Conservation (phyloP, 495 filamentous ascomycete species). For the Neurospora intermedia region DNA sequence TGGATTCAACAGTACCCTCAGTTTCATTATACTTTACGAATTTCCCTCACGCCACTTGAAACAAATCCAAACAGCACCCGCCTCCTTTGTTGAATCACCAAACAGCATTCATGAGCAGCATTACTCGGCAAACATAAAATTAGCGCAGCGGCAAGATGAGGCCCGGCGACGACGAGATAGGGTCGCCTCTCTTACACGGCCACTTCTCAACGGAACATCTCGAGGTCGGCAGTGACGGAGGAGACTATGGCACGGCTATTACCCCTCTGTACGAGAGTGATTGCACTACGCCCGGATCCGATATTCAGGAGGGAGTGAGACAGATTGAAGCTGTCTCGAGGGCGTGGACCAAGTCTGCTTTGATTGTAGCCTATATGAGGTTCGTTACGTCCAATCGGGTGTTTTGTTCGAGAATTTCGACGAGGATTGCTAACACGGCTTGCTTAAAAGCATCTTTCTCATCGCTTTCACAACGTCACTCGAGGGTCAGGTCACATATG, state of each 20-base stretch:
- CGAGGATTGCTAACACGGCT: neutral
- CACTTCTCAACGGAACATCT: neutral
- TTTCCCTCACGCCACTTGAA: neutral
- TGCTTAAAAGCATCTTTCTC: slow-evolving; percentile 20
- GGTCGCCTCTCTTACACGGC: slow-evolving; percentile 1
- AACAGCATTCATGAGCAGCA: neutral
- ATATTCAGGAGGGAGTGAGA: slow-evolving; percentile 31
- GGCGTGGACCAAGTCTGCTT: slow-evolving; percentile 34
- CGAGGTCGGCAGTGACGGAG: neutral
- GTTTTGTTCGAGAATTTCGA: neutral
- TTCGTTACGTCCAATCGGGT: slow-evolving; percentile 5
- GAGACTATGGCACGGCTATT: neutral
- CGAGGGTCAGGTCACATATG: slow-evolving; percentile 35
- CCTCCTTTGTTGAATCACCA: neutral
- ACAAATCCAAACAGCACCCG: neutral
- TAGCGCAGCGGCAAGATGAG: slow-evolving; percentile 6
- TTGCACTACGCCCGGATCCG: neutral
- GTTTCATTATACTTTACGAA: neutral
- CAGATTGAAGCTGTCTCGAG: slow-evolving; percentile 37
- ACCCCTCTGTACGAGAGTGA: neutral
- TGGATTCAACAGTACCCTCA: neutral
- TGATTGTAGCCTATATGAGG: slow-evolving; percentile 37
- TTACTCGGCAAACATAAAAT: neutral
- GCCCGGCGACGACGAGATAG: neutral
- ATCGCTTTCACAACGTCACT: slow-evolving; percentile 38